Evolutionary conservation across 2,329 filamentous ascomycete species (phyloP).

Genomic region (Nemania bipapillata): DNA sequence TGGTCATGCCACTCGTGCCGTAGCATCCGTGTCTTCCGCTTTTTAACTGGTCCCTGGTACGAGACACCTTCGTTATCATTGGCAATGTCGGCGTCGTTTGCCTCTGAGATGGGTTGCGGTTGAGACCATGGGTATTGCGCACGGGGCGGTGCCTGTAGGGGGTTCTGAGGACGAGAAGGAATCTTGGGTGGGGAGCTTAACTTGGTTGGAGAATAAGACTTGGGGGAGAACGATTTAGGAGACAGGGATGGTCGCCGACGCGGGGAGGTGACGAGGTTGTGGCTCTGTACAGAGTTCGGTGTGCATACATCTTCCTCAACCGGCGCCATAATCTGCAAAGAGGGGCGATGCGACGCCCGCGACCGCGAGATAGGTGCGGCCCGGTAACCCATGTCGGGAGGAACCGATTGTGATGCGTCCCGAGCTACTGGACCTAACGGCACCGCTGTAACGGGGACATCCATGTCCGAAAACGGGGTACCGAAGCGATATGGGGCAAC

Average conservation of each 20-base stretch:
- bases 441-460: constrained; percentile 82
- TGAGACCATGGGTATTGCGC: constrained; percentile 68
- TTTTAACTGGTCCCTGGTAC: constrained; percentile 91
- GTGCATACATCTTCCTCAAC: constrained; percentile 70
- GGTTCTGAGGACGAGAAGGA: constrained; percentile 50
- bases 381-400: constrained; percentile 89
- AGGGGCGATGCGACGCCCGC: constrained; percentile 73
- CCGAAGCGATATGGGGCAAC: constrained; percentile 76
- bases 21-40: constrained; percentile 87
- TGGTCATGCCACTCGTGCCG: constrained; percentile 94
- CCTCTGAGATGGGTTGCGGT: constrained; percentile 47
- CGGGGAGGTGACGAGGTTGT: constrained; percentile 47
- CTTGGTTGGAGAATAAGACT: constrained; percentile 46
- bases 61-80: constrained; percentile 65
- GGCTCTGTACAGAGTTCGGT: constrained; percentile 51
- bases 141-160: constrained; percentile 64
- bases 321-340: constrained; percentile 74
- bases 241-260: constrained; percentile 54
- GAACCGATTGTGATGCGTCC: constrained; percentile 87
- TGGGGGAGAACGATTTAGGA: constrained; percentile 48
- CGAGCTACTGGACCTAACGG: constrained; percentile 77
- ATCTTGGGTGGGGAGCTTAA: constrained; percentile 50
- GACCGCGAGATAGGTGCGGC: constrained; percentile 51
- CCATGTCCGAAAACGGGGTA: constrained; percentile 91
- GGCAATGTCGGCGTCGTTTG: constrained; percentile 49